A percentile compares a stretch with the other conserved stretches of the same genome.
phyloP scores from a whole-genome alignment of 306 rosid genomes.

The Biancaea sappan region DNA sequence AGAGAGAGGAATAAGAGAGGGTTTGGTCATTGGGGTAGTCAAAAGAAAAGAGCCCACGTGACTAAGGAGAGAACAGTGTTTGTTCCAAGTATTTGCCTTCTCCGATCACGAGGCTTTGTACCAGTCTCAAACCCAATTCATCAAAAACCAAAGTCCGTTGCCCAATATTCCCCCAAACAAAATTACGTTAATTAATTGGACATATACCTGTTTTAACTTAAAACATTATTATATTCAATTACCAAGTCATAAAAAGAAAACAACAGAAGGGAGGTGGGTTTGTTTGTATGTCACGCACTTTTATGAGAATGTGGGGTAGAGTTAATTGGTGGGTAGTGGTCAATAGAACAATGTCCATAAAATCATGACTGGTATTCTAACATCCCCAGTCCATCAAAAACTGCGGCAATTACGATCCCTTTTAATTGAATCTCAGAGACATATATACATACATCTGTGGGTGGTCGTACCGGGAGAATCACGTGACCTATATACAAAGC shows the following conservation, averaged over 20 bases:
- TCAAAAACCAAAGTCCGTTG: too few relatives aligned
- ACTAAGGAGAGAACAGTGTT: constrained; percentile 78
- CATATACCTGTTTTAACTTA: background rate
- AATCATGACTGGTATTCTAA: too few relatives aligned
- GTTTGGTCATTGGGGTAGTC: constrained; percentile 71
- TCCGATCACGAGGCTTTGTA: constrained; percentile 96
- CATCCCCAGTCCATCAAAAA: too few relatives aligned
- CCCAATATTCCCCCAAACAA: too few relatives aligned
- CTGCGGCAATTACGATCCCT: too few relatives aligned
- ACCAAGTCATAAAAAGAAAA: background rate
- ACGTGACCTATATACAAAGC: constrained; percentile 63
- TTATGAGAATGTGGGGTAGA: background rate
- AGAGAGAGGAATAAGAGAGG: background rate
- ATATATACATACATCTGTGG: constrained; percentile 7
- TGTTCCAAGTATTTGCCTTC: constrained; percentile 87
- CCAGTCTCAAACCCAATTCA: constrained; percentile 45
- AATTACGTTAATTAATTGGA: too few relatives aligned
- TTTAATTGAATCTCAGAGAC: too few relatives aligned
- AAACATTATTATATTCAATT: background rate
- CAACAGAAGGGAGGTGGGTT: background rate
- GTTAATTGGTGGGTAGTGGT: background rate
- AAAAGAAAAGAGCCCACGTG: constrained; percentile 97
- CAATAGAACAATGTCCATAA: background rate
- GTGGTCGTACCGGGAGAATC: constrained; percentile 59
- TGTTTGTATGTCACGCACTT: constrained; percentile 8